Evolutionary conservation across 129 eudicot genomes (phyloP).

Genomic region (Saposhnikovia divaricata): DNA sequence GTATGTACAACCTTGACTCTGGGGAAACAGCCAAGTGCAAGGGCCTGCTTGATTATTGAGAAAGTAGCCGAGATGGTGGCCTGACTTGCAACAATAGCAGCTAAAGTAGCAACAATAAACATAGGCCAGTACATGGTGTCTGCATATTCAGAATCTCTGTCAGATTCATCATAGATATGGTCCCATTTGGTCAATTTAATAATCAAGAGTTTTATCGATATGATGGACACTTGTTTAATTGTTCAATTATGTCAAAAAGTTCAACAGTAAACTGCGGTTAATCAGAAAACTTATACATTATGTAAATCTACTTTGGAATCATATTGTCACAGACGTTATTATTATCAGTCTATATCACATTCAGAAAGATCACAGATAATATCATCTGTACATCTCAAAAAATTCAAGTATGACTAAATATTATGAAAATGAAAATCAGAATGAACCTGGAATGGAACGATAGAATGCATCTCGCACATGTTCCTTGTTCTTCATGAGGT

Average conservation of each 20-base stretch:
- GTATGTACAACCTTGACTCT: constrained; percentile 60
- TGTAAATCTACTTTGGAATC: no score
- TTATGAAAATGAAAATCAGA: background rate
- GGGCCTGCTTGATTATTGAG: constrained; percentile 48
- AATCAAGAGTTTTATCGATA: background rate
- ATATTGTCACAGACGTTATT: background rate
- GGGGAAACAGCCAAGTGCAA: constrained; percentile 52
- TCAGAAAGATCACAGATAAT: background rate
- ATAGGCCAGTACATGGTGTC: constrained; percentile 50
- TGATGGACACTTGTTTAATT: background rate
- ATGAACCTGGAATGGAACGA: constrained; percentile 89
- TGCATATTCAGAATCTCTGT: constrained; percentile 13
- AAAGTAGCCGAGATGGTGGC: constrained; percentile 54
- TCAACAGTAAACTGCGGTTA: background rate
- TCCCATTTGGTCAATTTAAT: background rate
- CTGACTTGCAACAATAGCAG: constrained; percentile 55
- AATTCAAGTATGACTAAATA: background rate
- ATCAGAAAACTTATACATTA: background rate
- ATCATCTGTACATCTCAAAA: background rate
- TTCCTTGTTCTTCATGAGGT: constrained; percentile 69
- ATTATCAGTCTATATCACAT: background rate
- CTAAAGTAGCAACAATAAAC: constrained; percentile 40
- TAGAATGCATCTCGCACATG: constrained; percentile 81
- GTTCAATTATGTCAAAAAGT: background rate
- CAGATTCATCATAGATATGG: background rate